Percentiles rank a stretch among this genome's conserved stretches.
Conservation (phyloP, 352 stramenopile genomes). For the Thalassiosira mediterranea region DNA sequence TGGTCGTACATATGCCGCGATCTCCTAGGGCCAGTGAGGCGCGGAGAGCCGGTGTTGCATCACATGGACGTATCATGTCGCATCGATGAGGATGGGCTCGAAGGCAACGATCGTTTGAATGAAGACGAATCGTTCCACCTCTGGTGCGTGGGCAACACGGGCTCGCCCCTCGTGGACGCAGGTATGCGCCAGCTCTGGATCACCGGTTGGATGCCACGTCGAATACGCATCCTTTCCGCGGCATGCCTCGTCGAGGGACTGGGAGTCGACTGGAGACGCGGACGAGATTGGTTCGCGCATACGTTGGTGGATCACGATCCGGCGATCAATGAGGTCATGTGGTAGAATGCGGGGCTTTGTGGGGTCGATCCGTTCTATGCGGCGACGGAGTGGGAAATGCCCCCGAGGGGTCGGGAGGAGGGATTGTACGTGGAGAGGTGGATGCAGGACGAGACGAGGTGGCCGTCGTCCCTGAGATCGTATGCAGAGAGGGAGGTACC, state of each 20-base stretch:
- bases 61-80: slow-evolving; percentile 24
- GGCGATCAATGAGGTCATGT: slow-evolving; percentile 58
- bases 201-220: slow-evolving; percentile 43
- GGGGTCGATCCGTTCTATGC: slow-evolving; percentile 57
- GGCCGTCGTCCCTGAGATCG: slow-evolving; percentile 20
- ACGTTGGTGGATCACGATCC: slow-evolving; percentile 51
- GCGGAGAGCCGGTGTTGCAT: slow-evolving; percentile 29
- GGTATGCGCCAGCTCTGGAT: slow-evolving; percentile 55
- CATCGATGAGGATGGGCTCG: neutral
- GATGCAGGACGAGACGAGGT: slow-evolving; percentile 30
- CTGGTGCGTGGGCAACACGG: slow-evolving; percentile 52
- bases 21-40: slow-evolving; percentile 18
- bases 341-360: slow-evolving; percentile 54
- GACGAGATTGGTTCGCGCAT: slow-evolving; percentile 49
- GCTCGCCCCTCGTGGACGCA: slow-evolving; percentile 39
- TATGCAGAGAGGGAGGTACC: slow-evolving; percentile 19
- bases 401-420: slow-evolving; percentile 15
- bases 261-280: slow-evolving; percentile 45
- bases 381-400: slow-evolving; percentile 28
- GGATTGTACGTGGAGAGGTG: slow-evolving; percentile 33
- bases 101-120: neutral
- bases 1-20: slow-evolving; percentile 36
- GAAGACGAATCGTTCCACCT: slow-evolving; percentile 33
- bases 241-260: slow-evolving; percentile 42
- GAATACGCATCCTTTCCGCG: slow-evolving; percentile 31